These are phyloP conservation scores for Paramecium sonneborni DNA, from an alignment of 73 alveolate genomes.

Conservation along the genomic window DNA sequence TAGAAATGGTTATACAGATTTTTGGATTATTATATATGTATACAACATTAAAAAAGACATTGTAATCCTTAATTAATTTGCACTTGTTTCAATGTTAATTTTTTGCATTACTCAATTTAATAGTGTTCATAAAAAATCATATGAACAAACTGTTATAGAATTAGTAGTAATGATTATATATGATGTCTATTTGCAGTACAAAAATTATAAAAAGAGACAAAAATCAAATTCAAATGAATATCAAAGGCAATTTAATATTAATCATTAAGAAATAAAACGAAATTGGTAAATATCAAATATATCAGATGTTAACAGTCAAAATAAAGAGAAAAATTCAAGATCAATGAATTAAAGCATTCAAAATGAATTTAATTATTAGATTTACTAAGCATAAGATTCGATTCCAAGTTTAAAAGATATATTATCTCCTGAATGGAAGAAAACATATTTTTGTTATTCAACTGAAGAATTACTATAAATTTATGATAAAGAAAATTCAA, in stretches of 20 bases:
- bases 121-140: neutral
- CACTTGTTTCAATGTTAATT: neutral
- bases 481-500: neutral
- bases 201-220: neutral
- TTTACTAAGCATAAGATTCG: neutral
- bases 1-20: neutral
- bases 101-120: neutral
- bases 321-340: neutral
- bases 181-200: neutral
- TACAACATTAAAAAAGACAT: neutral
- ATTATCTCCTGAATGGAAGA: neutral
- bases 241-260: neutral
- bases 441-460: neutral
- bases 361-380: neutral
- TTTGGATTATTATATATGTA: neutral
- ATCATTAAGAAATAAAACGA: neutral
- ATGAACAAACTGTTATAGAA: neutral
- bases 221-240: neutral
- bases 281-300: neutral
- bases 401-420: neutral
- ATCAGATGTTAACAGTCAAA: neutral
- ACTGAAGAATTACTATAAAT: neutral
- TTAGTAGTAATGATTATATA: neutral
- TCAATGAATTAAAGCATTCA: neutral
- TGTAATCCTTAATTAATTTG: neutral